A percentile compares a stretch with the other conserved stretches of the same genome.
phyloP scores from a whole-genome alignment of 208 protist species.

The Novymonas esmeraldas region DNA sequence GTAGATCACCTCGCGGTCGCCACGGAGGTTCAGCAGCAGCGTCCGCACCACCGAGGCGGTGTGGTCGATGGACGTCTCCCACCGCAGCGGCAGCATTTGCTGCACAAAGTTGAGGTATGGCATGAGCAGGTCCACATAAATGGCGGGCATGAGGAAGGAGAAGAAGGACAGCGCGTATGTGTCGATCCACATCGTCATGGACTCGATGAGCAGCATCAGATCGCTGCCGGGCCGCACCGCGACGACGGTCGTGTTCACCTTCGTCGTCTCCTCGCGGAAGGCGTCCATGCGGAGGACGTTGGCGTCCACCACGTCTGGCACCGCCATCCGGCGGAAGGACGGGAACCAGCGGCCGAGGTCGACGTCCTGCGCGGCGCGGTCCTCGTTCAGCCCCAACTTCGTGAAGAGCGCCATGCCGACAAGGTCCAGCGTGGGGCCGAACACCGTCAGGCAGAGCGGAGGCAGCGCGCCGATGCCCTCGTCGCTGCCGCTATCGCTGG shows the following conservation, averaged over 20 bases:
- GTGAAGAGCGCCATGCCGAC: conserved; percentile 65
- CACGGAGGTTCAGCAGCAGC: background rate
- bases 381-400: conserved; percentile 52
- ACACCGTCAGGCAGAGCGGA: conserved; percentile 47
- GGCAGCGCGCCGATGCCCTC: conserved; percentile 15
- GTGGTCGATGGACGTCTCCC: conserved; percentile 27
- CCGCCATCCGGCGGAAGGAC: conserved; percentile 23
- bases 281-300: conserved; percentile 37
- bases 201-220: conserved; percentile 44
- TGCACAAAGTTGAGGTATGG: conserved; percentile 46
- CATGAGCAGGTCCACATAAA: conserved; percentile 38
- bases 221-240: conserved; percentile 37
- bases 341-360: conserved; percentile 72
- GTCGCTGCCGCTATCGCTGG: no score
- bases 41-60: background rate
- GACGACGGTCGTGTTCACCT: conserved; percentile 45
- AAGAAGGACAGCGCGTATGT: conserved; percentile 51
- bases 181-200: conserved; percentile 65
- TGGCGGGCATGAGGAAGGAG: conserved; percentile 48
- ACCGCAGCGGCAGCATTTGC: conserved; percentile 44
- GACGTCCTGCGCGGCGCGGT: conserved; percentile 20
- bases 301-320: background rate
- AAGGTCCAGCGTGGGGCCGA: conserved; percentile 43
- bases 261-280: conserved; percentile 25
- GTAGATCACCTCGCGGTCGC: conserved; percentile 21